Percentiles rank a stretch among this genome's conserved stretches.
Conservation (phyloP, 352 stramenopile genomes). For the Phytophthora megakarya region DNA sequence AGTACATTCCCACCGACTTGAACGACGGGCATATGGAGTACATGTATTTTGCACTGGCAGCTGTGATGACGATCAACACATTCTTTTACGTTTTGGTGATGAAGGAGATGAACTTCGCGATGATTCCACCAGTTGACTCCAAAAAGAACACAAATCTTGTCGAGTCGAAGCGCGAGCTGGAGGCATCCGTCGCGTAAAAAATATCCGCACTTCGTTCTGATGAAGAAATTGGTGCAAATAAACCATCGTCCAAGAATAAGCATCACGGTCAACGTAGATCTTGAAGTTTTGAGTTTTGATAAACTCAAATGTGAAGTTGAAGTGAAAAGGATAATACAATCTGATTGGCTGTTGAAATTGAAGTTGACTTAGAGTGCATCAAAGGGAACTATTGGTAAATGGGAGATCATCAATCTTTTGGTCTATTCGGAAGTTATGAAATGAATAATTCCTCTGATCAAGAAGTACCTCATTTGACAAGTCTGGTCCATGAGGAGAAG, state of each 20-base stretch:
- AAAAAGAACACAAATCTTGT: conserved; percentile 9
- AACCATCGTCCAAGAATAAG: no score
- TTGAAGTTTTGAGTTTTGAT: no score
- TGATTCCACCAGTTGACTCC: conserved; percentile 25
- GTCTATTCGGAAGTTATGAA: no score
- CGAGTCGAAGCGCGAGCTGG: conserved; percentile 12
- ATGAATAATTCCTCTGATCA: no score
- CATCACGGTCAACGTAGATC: no score
- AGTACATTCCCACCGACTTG: conserved; percentile 38
- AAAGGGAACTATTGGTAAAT: no score
- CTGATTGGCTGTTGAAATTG: background rate
- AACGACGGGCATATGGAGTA: conserved; percentile 68
- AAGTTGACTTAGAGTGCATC: background rate
- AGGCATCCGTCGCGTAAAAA: conserved; percentile 9
- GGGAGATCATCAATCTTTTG: no score
- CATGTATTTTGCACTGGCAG: conserved; percentile 39
- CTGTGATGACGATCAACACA: conserved; percentile 41
- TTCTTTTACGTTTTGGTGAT: conserved; percentile 46
- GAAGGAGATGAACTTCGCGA: conserved; percentile 42
- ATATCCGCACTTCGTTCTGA: no score
- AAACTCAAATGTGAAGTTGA: background rate
- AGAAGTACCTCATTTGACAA: no score
- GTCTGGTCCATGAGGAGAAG: no score
- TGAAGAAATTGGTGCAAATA: no score
- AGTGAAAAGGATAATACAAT: background rate